Percentiles rank a stretch among this genome's conserved stretches.
These are phyloP conservation scores for Calonectria henricotiae DNA, from an alignment of 2,329 filamentous ascomycete species.

Conservation along the genomic window DNA sequence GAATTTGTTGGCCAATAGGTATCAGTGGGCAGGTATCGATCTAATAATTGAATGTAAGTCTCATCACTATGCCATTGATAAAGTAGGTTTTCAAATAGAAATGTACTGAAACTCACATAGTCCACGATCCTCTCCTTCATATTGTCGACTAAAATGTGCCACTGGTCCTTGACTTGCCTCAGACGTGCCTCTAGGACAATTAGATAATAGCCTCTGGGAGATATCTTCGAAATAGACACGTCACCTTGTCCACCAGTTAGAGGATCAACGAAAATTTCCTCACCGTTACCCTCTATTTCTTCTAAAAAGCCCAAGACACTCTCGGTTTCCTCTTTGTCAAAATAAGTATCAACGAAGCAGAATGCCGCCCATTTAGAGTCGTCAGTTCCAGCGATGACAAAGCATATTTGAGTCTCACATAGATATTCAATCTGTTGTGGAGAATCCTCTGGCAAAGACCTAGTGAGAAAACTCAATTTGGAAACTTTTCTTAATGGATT, in stretches of 20 bases:
- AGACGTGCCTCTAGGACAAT: not conserved
- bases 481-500: not conserved
- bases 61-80: not conserved
- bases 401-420: not conserved
- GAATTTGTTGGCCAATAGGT: too few relatives aligned
- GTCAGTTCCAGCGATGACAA: not conserved
- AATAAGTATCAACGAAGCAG: not conserved
- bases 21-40: not conserved
- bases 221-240: too few relatives aligned
- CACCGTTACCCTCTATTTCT: not conserved
- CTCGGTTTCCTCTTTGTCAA: not conserved
- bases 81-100: too few relatives aligned
- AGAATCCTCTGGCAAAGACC: accelerated
- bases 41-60: not conserved
- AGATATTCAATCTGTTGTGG: not conserved
- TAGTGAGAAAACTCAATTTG: not conserved
- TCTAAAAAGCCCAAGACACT: not conserved
- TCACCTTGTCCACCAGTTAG: not conserved
- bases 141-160: not conserved
- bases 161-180: not conserved
- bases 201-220: not conserved
- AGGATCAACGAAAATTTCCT: not conserved
- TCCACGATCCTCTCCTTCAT: not conserved
- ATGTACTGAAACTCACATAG: not conserved
- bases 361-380: not conserved